Percentiles rank a stretch among this genome's conserved stretches.
These are phyloP conservation scores for Fusarium tjaetaba DNA, from an alignment of 2,329 filamentous ascomycete genomes.

Conservation along the genomic window DNA sequence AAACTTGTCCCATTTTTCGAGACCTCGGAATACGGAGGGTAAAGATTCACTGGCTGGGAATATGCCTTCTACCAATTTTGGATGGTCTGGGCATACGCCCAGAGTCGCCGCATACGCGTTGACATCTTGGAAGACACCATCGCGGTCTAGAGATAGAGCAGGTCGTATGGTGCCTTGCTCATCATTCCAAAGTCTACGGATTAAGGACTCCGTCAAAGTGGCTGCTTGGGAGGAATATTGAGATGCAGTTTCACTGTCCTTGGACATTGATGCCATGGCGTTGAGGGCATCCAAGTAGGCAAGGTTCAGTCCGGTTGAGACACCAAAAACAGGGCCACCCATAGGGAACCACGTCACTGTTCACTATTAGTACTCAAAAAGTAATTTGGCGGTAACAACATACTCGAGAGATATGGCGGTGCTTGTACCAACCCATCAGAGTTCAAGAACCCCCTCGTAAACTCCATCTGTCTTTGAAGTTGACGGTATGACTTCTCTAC, in stretches of 20 bases:
- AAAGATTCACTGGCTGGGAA: background rate
- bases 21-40: background rate
- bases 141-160: background rate
- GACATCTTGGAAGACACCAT: background rate
- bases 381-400: too few species aligned
- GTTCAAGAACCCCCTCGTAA: background rate
- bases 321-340: background rate
- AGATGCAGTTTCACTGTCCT: fast-evolving
- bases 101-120: background rate
- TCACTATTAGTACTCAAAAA: background rate
- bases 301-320: background rate
- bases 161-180: background rate
- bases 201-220: fast-evolving
- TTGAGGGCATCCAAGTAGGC: background rate
- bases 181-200: background rate
- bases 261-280: background rate
- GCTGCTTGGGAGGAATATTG: background rate
- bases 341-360: conserved; percentile 11
- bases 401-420: conserved; percentile 3
- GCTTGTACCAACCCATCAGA: background rate
- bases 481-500: background rate
- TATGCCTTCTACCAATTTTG: background rate
- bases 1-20: background rate
- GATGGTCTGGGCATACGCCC: background rate
- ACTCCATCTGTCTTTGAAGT: background rate